Conservation (phyloP, 305 asterid genomes). For the Nicotiana rustica region DNA sequence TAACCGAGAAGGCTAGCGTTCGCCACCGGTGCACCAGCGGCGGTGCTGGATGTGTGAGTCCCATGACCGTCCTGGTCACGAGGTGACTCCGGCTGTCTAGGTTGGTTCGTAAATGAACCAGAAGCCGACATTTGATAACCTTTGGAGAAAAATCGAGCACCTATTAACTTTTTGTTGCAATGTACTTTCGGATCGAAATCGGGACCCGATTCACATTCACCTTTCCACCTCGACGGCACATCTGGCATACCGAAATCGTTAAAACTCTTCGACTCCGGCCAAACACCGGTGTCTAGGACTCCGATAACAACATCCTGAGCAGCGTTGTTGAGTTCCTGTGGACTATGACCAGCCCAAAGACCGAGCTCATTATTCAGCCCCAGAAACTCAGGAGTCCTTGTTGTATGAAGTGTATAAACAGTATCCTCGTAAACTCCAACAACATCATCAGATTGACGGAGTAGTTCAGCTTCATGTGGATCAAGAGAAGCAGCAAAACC, state of each 20-base stretch:
- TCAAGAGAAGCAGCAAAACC: constrained; percentile 52
- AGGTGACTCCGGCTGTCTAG: constrained; percentile 43
- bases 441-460: constrained; percentile 49
- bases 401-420: constrained; percentile 51
- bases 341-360: constrained; percentile 45
- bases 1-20: constrained; percentile 82
- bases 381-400: constrained; percentile 53
- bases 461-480: constrained; percentile 45
- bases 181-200: constrained; percentile 51
- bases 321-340: constrained; percentile 47
- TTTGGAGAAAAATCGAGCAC: constrained; percentile 49
- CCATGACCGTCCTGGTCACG: constrained; percentile 77
- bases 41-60: constrained; percentile 89
- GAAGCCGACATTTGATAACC: constrained; percentile 47
- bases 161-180: constrained; percentile 53
- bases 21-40: constrained; percentile 69
- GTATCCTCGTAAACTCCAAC: constrained; percentile 55
- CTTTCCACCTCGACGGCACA: constrained; percentile 54
- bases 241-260: constrained; percentile 45
- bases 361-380: constrained; percentile 45
- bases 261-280: constrained; percentile 60
- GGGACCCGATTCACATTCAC: constrained; percentile 45
- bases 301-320: constrained; percentile 55
- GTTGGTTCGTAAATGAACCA: constrained; percentile 8
- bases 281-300: constrained; percentile 60